Percentiles rank a stretch among this genome's conserved stretches.
Evolutionary conservation across 208 protist species (phyloP).

Genomic region (Acanthamoeba culbertsoni): DNA sequence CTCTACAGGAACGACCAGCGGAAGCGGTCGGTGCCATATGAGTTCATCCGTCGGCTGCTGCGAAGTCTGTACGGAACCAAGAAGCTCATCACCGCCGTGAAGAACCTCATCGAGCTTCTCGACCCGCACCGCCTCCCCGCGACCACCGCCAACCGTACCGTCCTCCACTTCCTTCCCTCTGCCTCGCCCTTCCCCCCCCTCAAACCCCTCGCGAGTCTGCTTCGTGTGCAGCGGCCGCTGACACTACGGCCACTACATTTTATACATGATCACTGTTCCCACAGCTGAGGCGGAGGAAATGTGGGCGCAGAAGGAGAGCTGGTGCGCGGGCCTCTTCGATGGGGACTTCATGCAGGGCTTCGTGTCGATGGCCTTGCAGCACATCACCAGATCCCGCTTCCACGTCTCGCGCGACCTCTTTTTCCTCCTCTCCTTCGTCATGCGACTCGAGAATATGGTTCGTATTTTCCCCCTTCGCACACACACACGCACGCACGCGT

Average conservation of each 20-base stretch:
- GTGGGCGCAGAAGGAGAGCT: slow-evolving; percentile 21
- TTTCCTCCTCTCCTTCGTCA: slow-evolving; percentile 35
- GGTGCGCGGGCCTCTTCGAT: background rate
- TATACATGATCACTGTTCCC: background rate
- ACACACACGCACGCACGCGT: background rate
- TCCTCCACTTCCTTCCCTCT: background rate
- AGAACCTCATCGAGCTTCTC: background rate
- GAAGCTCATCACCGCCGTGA: background rate
- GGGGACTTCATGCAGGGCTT: slow-evolving; percentile 1
- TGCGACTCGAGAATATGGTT: slow-evolving; percentile 13
- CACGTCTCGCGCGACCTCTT: slow-evolving; percentile 48
- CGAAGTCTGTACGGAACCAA: background rate
- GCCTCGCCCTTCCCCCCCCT: background rate
- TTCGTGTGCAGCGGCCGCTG: too few species aligned
- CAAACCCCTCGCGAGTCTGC: too few species aligned
- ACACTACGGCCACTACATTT: too few species aligned
- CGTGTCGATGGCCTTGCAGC: background rate
- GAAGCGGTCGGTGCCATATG: background rate
- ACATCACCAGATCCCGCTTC: slow-evolving; percentile 17
- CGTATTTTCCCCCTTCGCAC: background rate
- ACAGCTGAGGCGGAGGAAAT: background rate
- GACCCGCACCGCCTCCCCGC: background rate
- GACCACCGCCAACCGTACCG: background rate
- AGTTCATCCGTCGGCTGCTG: slow-evolving; percentile 31
- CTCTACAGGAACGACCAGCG: background rate